Evolutionary conservation across 306 rosid genomes (phyloP).

Genomic region (Trichosanthes truncata): DNA sequence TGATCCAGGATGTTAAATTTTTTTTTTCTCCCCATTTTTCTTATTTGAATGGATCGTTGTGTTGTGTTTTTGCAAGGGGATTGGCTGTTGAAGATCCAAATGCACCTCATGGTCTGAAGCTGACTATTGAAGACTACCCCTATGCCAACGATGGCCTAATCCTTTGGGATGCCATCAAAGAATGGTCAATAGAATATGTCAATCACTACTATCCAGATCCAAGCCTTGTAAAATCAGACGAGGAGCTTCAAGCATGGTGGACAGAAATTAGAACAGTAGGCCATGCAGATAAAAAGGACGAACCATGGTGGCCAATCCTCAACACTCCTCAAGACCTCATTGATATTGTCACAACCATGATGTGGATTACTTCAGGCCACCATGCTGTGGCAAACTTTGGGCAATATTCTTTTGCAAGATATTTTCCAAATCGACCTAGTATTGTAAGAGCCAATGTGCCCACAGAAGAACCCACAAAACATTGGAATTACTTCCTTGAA

Average conservation of each 20-base stretch:
- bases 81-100: constrained; percentile 54
- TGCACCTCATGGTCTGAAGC: constrained; percentile 50
- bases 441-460: constrained; percentile 53
- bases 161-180: constrained; percentile 47
- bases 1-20: no score
- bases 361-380: constrained; percentile 66
- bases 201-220: constrained; percentile 32
- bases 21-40: no score
- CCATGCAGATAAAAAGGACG: constrained; percentile 58
- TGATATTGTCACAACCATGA: constrained; percentile 30
- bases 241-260: constrained; percentile 83
- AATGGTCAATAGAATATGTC: constrained; percentile 57
- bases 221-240: constrained; percentile 23
- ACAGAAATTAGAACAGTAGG: constrained; percentile 52
- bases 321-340: constrained; percentile 43
- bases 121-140: constrained; percentile 56
- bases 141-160: constrained; percentile 60
- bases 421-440: constrained; percentile 60
- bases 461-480: constrained; percentile 37
- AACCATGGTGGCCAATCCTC: constrained; percentile 66
- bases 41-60: no score
- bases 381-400: constrained; percentile 79
- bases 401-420: constrained; percentile 45
- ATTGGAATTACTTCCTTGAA: constrained; percentile 28
- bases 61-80: constrained; percentile 16